phyloP scores from a whole-genome alignment of 2,329 filamentous ascomycete genomes.

The Huntiella moniliformis region DNA sequence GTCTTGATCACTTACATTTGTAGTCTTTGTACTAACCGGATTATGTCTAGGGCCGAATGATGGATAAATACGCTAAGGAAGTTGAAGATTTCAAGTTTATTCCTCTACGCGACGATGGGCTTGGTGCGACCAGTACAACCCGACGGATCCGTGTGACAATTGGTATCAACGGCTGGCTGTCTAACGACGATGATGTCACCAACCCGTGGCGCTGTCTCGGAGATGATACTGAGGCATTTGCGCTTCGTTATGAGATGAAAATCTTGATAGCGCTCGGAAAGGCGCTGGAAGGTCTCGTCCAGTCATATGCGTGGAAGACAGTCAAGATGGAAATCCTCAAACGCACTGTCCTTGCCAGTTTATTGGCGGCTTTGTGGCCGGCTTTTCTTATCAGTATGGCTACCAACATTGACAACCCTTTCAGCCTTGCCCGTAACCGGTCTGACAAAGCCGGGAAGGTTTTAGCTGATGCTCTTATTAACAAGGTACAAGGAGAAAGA shows the following conservation, averaged over 20 bases:
- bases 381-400: constrained; percentile 47
- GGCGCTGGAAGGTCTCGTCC: constrained; percentile 51
- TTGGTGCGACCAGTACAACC: background rate
- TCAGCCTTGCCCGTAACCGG: constrained; percentile 54
- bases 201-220: constrained; percentile 63
- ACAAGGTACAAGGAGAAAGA: constrained; percentile 63
- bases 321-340: constrained; percentile 60
- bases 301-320: constrained; percentile 54
- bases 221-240: constrained; percentile 60
- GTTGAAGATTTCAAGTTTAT: constrained; percentile 70
- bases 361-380: constrained; percentile 53
- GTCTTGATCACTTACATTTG: background rate
- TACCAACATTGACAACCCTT: constrained; percentile 61
- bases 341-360: constrained; percentile 46
- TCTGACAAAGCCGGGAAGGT: constrained; percentile 66
- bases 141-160: constrained; percentile 58
- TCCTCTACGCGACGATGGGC: constrained; percentile 33
- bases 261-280: constrained; percentile 59
- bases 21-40: background rate
- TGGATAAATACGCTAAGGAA: constrained; percentile 72
- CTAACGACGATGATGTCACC: constrained; percentile 52
- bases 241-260: constrained; percentile 65
- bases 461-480: constrained; percentile 65
- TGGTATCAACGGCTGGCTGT: constrained; percentile 75
- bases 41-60: constrained; percentile 45